Evolutionary conservation across 257 asterid genomes (phyloP), one percentile per base, ranked within the genome.

Genomic region (Parsonsia alboflavescens): DNA sequence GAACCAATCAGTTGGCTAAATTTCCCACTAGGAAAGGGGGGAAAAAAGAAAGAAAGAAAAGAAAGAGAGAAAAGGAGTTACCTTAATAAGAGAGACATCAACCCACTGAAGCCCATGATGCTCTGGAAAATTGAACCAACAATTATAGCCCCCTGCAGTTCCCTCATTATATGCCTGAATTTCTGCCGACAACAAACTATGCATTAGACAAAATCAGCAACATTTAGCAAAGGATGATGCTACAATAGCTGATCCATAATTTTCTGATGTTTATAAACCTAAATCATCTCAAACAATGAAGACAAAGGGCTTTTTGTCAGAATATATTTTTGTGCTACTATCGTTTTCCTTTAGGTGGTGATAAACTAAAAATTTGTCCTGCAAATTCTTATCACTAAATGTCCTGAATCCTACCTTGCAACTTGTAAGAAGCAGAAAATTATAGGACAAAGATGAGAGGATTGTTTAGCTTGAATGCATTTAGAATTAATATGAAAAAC

Each of bases 121-220:
- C 96, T 84, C 84, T 95, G 99, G 85, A 92, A 87, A 72, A 90
- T 70, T 68, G 98, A 92, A 71, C 94, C 92, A 73, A 95, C 85
- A 78, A 95, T 95, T 82, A 92, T 89, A 69, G 97, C 98, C 66
- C 99, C 99, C 78, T 95, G 99, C 74, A 95, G 64, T 82, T 95
- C 99, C 88, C 89, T 88, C 98, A 95, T 95, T 78, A 85, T 90
- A 86, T 88, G 88, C 87, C 89, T 85, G 89, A 95, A 95, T 88
- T 92, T 92, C 99, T 95, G 88, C 22, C 10, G 58, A 72, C 69
- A 78, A 82, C 75, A 46, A 45, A 78, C 15, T 71, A 75, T 42
- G 66, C 45, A 71, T 79, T 50, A 49, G 64, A 68, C 13, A 81
- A 68, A 44, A 54, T 67, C 45, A 54, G 68, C 58, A 54, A 71